A percentile compares a stretch with the other conserved stretches of the same genome.
phyloP scores from a whole-genome alignment of 495 filamentous ascomycete species.

The Cenococcum geophilum region DNA sequence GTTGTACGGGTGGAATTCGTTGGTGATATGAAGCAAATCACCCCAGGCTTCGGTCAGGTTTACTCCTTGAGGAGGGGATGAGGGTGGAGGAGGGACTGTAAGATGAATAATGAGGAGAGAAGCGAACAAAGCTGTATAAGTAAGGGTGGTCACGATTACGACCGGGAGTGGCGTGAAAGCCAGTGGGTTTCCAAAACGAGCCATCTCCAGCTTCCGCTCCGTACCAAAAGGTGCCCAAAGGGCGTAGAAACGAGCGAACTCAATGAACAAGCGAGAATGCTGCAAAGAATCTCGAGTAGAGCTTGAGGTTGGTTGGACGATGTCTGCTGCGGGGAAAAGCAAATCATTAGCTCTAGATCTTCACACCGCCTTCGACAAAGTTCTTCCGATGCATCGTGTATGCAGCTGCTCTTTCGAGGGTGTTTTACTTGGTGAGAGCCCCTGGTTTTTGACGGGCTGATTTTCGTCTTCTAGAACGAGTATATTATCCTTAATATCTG shows the following conservation, averaged over 20 bases:
- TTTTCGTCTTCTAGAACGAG: not conserved
- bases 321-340: not conserved
- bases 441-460: not conserved
- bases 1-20: slow-evolving; percentile 82
- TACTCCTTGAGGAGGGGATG: slow-evolving; percentile 52
- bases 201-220: slow-evolving; percentile 19
- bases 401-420: not conserved
- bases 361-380: not conserved
- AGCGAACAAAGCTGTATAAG: slow-evolving; percentile 40
- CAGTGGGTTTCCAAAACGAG: slow-evolving; percentile 46
- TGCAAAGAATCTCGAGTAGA: slow-evolving; percentile 4
- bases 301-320: not conserved
- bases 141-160: slow-evolving; percentile 35
- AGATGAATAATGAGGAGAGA: slow-evolving; percentile 64
- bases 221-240: slow-evolving; percentile 15
- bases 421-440: no score
- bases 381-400: not conserved
- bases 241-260: not conserved
- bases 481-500: no score
- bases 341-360: not conserved
- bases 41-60: slow-evolving; percentile 81
- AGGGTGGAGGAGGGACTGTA: slow-evolving; percentile 64
- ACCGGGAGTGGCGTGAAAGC: slow-evolving; percentile 49
- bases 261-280: not conserved
- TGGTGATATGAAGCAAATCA: slow-evolving; percentile 70